Base-by-base conservation (phyloP, 2,329 filamentous ascomycete genomes). In the Stachybotrys chartarum region DNA sequence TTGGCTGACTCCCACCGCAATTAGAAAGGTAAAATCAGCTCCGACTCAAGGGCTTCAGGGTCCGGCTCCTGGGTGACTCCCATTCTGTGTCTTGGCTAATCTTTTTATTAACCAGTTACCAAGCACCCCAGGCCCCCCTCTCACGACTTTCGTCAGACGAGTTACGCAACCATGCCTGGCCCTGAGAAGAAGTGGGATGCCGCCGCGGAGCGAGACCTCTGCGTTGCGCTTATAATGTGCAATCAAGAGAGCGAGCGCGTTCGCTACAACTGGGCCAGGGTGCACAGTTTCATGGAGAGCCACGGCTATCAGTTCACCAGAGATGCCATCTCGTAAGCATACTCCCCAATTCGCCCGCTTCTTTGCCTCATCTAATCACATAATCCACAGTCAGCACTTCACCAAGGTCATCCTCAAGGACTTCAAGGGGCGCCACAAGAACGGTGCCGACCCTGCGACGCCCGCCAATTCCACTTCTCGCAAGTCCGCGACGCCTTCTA, bases 321-420 rank as follows among this genome's bases (percentile, higher is more conserved):
- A 39, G 70, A 71, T n/a, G 72, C 72, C 39, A 67, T 75, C 44
- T 66, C 62, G 72, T 75, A 61, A 45, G 71, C 66, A 12, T 35
- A 7, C 24, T 11, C n/a, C 51, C 17, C 7, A 10, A 0, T 48
- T 30, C n/a, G 12, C 31, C 44, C 5, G 7, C 49, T 31, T 11
- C 12, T 52, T 16, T n/a, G 7, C 30, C 8, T 42, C 11, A 47
- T 24, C 24, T 24, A 4, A 24, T 24, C 24, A 24, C 24, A 2
- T 2, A 24, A 4, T 24, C 4, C 24, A 47, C 47, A 75, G 72
- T 3, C 72, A 75, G 59, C 72, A 71, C 50, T 74, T 71, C 60
- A 66, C 64, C 59, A 75, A 75, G 60, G 58, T 59, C 18, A 68
- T 75, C 58, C 60, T 73, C 57, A 68, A 65, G 44, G 63, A 70